These are phyloP conservation scores for Alnus rubra DNA, from an alignment of 306 rosid species.

Conservation along the genomic window DNA sequence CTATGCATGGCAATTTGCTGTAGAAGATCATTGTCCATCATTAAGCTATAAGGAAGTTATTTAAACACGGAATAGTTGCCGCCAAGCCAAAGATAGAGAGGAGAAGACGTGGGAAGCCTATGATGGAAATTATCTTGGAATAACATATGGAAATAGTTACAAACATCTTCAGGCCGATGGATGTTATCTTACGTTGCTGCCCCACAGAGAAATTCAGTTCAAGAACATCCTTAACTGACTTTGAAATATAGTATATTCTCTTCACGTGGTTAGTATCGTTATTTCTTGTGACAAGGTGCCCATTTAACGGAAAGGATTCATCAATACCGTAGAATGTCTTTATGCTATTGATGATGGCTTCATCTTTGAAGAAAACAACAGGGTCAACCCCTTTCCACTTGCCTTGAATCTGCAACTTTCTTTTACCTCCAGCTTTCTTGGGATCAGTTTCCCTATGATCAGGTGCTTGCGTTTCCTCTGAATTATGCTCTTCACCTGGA, in stretches of 20 bases:
- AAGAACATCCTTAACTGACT: slow-evolving; percentile 88
- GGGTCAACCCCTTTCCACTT: slow-evolving; percentile 99
- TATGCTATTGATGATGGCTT: slow-evolving; percentile 63
- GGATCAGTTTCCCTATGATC: slow-evolving; percentile 33
- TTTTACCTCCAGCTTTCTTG: slow-evolving; percentile 53
- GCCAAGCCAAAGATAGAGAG: neutral
- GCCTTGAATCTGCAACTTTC: slow-evolving; percentile 83
- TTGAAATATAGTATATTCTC: slow-evolving; percentile 84
- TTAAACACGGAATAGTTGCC: neutral
- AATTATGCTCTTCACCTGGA: slow-evolving; percentile 36
- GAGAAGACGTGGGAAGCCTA: neutral
- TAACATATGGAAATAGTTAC: slow-evolving; percentile 52
- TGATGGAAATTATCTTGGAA: neutral
- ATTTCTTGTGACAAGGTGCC: slow-evolving; percentile 86
- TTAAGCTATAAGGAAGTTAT: neutral
- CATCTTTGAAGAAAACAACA: slow-evolving; percentile 84
- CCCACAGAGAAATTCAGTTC: slow-evolving; percentile 84
- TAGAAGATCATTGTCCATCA: neutral
- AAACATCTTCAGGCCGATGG: slow-evolving; percentile 93
- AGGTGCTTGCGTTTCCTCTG: slow-evolving; percentile 42
- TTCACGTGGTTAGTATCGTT: slow-evolving; percentile 73
- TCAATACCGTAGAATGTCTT: slow-evolving; percentile 82
- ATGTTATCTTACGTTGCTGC: slow-evolving; percentile 91
- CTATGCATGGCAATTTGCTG: neutral
- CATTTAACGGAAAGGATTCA: slow-evolving; percentile 69